A percentile compares a stretch with the other conserved stretches of the same genome.
phyloP scores from a whole-genome alignment of 2,329 filamentous ascomycete genomes.

The Aspergillus novoparasiticus region DNA sequence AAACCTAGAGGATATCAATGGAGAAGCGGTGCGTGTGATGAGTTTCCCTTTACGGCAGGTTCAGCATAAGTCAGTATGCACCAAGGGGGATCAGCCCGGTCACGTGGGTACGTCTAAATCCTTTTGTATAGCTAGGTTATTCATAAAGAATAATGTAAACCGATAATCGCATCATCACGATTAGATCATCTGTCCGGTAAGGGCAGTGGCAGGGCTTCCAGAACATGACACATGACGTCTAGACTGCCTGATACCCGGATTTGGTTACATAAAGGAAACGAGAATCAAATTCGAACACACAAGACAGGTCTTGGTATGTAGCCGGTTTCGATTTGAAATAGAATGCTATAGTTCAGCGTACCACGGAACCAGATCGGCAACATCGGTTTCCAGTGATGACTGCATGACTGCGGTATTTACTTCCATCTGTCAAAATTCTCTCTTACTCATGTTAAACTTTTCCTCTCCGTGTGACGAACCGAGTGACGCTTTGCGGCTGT shows the following conservation, averaged over 20 bases:
- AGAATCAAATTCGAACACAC: no score
- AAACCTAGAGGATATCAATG: no score
- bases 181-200: no score
- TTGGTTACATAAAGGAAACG: no score
- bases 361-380: neutral
- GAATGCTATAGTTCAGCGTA: neutral
- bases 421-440: neutral
- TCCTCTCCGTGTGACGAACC: neutral
- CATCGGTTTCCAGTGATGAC: neutral
- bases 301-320: no score
- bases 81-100: neutral
- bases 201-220: no score
- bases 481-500: neutral
- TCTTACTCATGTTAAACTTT: neutral
- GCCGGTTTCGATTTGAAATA: neutral
- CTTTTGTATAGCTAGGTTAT: no score
- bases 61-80: neutral
- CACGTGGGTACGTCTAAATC: neutral
- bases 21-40: neutral
- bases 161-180: no score
- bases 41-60: neutral
- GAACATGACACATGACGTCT: no score
- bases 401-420: neutral
- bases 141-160: no score
- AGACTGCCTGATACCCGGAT: no score